Conservation (phyloP, 2,329 filamentous ascomycete genomes). For the Pseudohalonectria lignicola region DNA sequence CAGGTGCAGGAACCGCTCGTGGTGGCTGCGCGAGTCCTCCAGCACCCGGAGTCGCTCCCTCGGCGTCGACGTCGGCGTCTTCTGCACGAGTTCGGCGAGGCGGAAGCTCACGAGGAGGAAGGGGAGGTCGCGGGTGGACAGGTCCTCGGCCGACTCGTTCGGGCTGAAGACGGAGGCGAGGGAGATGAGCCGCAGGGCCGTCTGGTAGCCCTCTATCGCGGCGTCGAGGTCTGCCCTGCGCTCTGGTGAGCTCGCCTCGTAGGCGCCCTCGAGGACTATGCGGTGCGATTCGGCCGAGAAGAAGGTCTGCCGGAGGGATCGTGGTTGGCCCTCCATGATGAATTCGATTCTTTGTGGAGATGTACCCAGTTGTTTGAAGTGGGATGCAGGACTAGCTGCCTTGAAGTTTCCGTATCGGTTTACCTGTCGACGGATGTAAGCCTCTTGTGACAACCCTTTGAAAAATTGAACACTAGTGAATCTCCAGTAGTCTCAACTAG, state of each 20-base stretch:
- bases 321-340: conserved; percentile 27
- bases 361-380: too few relatives aligned
- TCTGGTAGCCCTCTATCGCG: conserved; percentile 60
- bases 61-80: conserved; percentile 41
- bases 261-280: conserved; percentile 49
- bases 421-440: too few relatives aligned
- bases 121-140: conserved; percentile 74
- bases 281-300: conserved; percentile 42
- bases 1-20: conserved; percentile 67
- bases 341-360: too few relatives aligned
- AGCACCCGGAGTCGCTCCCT: conserved; percentile 53
- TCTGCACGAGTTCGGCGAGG: conserved; percentile 69
- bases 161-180: conserved; percentile 75
- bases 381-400: too few relatives aligned
- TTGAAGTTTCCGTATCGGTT: too few relatives aligned
- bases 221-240: conserved; percentile 58
- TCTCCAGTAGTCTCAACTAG: too few relatives aligned
- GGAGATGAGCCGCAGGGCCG: conserved; percentile 58
- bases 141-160: conserved; percentile 82
- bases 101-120: conserved; percentile 72
- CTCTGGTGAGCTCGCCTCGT: conserved; percentile 50
- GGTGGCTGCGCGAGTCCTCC: conserved; percentile 52
- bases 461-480: too few relatives aligned
- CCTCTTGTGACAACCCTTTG: too few relatives aligned
- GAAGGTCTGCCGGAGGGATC: conserved; percentile 36